A percentile compares a stretch with the other conserved stretches of the same genome.
phyloP scores from a whole-genome alignment of 345 rosid genomes.

The Eucalyptus cloeziana region DNA sequence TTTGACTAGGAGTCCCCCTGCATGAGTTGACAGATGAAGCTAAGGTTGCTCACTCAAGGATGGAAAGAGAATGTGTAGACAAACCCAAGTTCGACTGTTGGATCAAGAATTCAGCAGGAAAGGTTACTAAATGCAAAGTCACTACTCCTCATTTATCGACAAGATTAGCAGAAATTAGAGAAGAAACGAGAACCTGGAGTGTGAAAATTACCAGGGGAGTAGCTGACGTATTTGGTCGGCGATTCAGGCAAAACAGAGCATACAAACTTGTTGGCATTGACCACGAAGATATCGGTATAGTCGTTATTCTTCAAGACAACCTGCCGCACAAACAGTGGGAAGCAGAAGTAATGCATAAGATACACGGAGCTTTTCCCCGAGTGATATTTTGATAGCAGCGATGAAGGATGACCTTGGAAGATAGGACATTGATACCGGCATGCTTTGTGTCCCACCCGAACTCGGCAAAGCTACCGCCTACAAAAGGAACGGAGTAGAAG shows the following conservation, averaged over 20 bases:
- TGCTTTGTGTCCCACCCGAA: constrained; percentile 86
- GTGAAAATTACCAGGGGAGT: constrained; percentile 27
- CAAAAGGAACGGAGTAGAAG: neutral
- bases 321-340: neutral
- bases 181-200: neutral
- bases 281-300: neutral
- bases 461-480: constrained; percentile 15
- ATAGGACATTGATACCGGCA: constrained; percentile 64
- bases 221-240: constrained; percentile 24
- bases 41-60: neutral
- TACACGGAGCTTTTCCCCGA: neutral
- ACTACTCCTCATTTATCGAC: neutral
- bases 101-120: neutral
- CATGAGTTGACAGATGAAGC: neutral
- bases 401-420: constrained; percentile 33
- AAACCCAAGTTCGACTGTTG: neutral
- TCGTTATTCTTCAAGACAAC: neutral
- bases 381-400: neutral
- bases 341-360: neutral
- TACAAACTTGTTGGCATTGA: constrained; percentile 21
- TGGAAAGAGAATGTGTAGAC: neutral
- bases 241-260: constrained; percentile 47
- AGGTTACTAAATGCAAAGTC: neutral
- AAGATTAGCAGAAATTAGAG: neutral
- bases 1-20: constrained; percentile 45